Conservation (phyloP, 1,284 basidiomycete genomes). For the Boletus nobilissimus region DNA sequence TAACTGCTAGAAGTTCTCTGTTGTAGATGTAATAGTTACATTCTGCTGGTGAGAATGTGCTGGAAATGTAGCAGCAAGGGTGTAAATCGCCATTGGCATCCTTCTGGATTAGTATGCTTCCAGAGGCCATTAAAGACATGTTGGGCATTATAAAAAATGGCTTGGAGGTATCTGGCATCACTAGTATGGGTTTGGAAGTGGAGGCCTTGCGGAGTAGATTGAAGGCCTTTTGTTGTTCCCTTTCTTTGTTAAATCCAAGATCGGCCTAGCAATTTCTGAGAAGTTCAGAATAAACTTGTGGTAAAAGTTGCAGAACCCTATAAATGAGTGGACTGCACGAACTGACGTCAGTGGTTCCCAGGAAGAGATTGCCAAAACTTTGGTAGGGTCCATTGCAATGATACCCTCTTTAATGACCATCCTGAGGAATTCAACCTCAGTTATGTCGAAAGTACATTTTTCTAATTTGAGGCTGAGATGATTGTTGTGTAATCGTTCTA, state of each 20-base stretch:
- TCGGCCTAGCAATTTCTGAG: not conserved
- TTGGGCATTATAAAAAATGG: not conserved
- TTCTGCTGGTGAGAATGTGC: not conserved
- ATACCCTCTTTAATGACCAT: not conserved
- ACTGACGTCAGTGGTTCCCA: not conserved
- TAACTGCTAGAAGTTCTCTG: not conserved
- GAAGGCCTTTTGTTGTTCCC: not conserved
- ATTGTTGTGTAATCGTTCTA: no score
- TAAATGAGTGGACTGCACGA: not conserved
- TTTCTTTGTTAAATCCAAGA: not conserved
- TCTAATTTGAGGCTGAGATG: not conserved
- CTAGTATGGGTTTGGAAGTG: not conserved
- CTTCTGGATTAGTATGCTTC: not conserved
- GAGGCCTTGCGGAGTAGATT: not conserved
- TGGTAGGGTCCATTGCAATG: not conserved
- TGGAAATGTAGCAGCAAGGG: not conserved
- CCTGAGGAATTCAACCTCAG: not conserved
- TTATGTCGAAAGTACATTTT: not conserved
- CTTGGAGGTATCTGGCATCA: not conserved
- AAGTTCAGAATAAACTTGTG: not conserved
- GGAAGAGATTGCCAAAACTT: not conserved
- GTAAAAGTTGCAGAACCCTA: not conserved
- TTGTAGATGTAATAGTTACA: not conserved
- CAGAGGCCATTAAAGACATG: not conserved
- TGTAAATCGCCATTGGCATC: not conserved